Evolutionary conservation across 2,329 filamentous ascomycete genomes (phyloP), one percentile per base, ranked within the genome.

Genomic region (Fusarium floridanum): DNA sequence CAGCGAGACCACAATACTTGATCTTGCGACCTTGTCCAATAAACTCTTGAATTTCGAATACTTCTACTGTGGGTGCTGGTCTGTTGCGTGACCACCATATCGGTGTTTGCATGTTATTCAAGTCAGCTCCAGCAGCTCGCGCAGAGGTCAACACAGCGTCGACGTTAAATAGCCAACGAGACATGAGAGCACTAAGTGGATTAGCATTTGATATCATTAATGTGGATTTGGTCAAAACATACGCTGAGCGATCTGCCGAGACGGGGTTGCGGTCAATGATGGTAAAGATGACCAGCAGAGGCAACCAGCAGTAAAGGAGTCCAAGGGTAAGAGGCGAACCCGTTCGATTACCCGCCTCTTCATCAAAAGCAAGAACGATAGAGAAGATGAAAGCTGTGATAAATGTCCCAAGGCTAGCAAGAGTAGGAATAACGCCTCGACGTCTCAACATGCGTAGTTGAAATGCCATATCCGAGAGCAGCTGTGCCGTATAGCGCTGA

Each of bases 91-190:
- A 55, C 48, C 48, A 55, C 48, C 48, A 55, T 2, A 2, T 6
- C 6, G 48, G 48, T 4, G 3, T 1, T 32, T 2, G 6, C 27
- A 55, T 55, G 4, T 14, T 9, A 1, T n/a, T 20, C 27, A 32
- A 14, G 6, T 32, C 4, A 8, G 6, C 27, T n/a, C 24, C 48
- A 2, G 27, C 48, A 0, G 1, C 27, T 29, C 1, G 6, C 1
- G 17, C 48, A 29, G 45, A 50, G 5, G 9, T 12, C 24, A 50
- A 7, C 2, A 53, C 48, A 7, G 48, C 48, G 6, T 53, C 27
- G 2, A 53, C 48, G 5, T 53, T 53, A 6, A 53, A 53, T 2
- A 53, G 27, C 48, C 48, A 53, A 1, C 48, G 48, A 5, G 48
- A 55, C 17, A 53, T 53, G 2, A 53, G 17, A 12, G 48, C 24